Evolutionary conservation across 208 protist species (phyloP).

Genomic region (Wallacemonas sp.): DNA sequence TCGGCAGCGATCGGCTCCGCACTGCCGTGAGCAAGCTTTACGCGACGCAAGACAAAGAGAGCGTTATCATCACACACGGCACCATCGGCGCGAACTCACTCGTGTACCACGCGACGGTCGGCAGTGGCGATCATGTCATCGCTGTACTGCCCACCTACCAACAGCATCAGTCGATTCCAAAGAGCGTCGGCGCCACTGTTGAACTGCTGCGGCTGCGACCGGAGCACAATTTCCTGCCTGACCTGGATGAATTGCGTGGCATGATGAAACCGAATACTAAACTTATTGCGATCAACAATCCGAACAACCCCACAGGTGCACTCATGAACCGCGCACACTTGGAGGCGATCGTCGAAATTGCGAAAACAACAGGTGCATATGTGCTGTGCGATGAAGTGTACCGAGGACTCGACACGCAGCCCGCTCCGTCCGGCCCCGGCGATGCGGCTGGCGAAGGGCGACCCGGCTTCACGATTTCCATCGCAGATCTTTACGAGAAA

Average conservation of each 20-base stretch:
- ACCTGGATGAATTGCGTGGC: not conserved
- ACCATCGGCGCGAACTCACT: conserved; percentile 16
- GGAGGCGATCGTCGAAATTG: conserved; percentile 9
- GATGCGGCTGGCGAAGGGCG: not conserved
- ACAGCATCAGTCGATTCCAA: conserved; percentile 15
- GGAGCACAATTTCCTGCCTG: conserved; percentile 11
- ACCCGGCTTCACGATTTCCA: conserved; percentile 6
- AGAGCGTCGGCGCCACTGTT: conserved; percentile 7
- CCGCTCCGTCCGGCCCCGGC: too few relatives aligned
- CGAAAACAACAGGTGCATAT: conserved; percentile 11
- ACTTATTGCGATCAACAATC: conserved; percentile 18
- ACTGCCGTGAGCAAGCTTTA: conserved; percentile 6
- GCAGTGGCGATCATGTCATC: conserved; percentile 12
- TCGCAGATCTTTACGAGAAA: conserved; percentile 14
- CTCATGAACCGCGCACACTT: conserved; percentile 15
- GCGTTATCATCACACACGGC: conserved; percentile 18
- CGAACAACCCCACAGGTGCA: conserved; percentile 14
- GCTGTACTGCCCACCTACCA: conserved; percentile 20
- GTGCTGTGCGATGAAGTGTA: conserved; percentile 18
- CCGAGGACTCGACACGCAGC: not conserved
- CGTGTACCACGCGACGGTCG: conserved; percentile 7
- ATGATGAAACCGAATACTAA: conserved; percentile 19
- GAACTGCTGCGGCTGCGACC: conserved; percentile 13
- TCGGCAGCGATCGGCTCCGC: not conserved
- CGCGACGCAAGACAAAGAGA: not conserved